Percentiles rank a stretch among this genome's conserved stretches.
Evolutionary conservation across 768 basidiomycete genomes (phyloP).

Genomic region (Mrakia blollopis): DNA sequence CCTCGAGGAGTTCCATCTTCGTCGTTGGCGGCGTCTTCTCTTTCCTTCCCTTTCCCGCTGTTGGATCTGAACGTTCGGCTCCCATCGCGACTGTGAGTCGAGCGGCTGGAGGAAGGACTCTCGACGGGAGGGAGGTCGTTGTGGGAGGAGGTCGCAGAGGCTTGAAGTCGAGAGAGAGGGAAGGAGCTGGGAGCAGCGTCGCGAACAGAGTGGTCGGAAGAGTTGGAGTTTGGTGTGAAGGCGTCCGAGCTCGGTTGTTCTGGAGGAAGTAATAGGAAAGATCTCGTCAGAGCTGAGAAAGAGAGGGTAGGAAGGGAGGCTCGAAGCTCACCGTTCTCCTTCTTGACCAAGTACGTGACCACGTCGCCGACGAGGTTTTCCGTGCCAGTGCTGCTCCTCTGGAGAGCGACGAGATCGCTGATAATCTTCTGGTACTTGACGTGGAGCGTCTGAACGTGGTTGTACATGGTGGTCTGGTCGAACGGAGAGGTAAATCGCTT

Average conservation of each 20-base stretch:
- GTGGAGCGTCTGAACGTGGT: slow-evolving; percentile 58
- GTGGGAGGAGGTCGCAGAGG: neutral
- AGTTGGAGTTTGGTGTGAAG: neutral
- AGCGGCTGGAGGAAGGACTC: neutral
- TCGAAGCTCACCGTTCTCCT: slow-evolving; percentile 53
- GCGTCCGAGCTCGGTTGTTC: neutral
- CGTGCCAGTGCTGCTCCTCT: slow-evolving; percentile 72
- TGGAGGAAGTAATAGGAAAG: too few relatives aligned
- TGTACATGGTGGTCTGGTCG: slow-evolving; percentile 25
- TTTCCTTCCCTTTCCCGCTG: slow-evolving; percentile 21
- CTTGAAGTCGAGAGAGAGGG: slow-evolving; percentile 7
- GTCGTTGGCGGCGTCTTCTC: neutral
- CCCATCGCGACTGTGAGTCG: neutral
- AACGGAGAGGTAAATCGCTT: neutral
- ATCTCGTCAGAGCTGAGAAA: neutral
- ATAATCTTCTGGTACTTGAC: slow-evolving; percentile 64
- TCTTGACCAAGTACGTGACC: slow-evolving; percentile 72
- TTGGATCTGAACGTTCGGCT: neutral
- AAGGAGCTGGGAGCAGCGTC: neutral
- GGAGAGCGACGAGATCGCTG: slow-evolving; percentile 66
- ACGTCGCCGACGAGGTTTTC: slow-evolving; percentile 75
- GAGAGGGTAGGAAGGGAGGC: neutral
- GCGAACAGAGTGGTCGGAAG: neutral
- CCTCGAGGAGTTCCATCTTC: neutral
- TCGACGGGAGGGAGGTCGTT: neutral